Evolutionary conservation across 2,329 filamentous ascomycete genomes (phyloP).

Genomic region (Xylariaceae sp.): DNA sequence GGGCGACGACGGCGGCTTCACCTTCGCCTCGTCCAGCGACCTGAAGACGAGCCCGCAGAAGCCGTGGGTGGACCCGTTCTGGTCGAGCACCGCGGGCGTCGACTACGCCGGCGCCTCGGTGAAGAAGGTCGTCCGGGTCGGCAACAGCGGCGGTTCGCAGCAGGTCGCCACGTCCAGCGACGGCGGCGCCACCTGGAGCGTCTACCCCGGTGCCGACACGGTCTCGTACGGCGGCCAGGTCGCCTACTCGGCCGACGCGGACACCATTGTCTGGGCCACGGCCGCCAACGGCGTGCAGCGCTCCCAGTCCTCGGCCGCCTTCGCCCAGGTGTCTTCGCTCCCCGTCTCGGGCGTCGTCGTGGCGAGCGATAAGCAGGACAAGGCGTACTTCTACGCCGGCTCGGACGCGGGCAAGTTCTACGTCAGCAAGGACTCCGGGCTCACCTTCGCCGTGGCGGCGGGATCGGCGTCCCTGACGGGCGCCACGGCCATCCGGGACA

Average conservation of each 20-base stretch:
- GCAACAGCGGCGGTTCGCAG: constrained; percentile 37
- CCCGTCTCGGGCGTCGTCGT: constrained; percentile 43
- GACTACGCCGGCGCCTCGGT: constrained; percentile 44
- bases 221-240: constrained; percentile 40
- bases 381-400: constrained; percentile 47
- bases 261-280: constrained; percentile 45
- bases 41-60: constrained; percentile 39
- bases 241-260: constrained; percentile 46
- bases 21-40: constrained; percentile 34
- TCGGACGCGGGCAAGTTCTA: constrained; percentile 44
- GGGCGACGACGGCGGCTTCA: constrained; percentile 49
- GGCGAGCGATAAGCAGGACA: constrained; percentile 49
- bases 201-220: constrained; percentile 42
- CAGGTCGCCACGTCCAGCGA: constrained; percentile 45
- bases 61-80: constrained; percentile 44
- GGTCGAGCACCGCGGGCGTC: constrained; percentile 40
- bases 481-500: constrained; percentile 45
- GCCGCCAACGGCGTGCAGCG: constrained; percentile 37
- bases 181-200: constrained; percentile 45
- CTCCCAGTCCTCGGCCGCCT: constrained; percentile 37
- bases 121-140: constrained; percentile 44
- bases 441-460: constrained; percentile 37
- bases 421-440: constrained; percentile 43
- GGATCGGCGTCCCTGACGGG: constrained; percentile 33
- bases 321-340: constrained; percentile 40